Conservation (phyloP, 305 asterid species). For the Salvia sclarea region DNA sequence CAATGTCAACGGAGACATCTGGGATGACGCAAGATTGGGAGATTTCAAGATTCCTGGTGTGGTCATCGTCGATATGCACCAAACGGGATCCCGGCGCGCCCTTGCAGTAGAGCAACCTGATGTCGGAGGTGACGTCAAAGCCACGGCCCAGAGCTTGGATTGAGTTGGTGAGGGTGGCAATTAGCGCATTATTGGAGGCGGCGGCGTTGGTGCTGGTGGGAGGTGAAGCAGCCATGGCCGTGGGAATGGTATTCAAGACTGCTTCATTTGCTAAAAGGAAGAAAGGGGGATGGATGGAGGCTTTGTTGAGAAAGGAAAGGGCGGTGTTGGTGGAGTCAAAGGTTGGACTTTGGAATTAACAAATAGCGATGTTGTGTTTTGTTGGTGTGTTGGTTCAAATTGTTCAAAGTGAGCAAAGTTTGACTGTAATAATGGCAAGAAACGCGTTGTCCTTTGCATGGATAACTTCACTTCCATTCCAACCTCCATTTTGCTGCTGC, state of each 20-base stretch:
- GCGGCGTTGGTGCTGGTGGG: too few relatives aligned
- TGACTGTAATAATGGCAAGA: slow-evolving; percentile 55
- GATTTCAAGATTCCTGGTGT: slow-evolving; percentile 56
- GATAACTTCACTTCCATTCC: slow-evolving; percentile 29
- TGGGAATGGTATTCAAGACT: slow-evolving; percentile 39
- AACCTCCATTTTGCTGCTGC: neutral
- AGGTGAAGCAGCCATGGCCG: slow-evolving; percentile 51
- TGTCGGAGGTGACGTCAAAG: slow-evolving; percentile 96
- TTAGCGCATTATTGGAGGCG: slow-evolving; percentile 55
- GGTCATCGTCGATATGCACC: slow-evolving; percentile 64
- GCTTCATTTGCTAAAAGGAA: slow-evolving; percentile 28
- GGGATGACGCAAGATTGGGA: slow-evolving; percentile 63
- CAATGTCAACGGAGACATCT: slow-evolving; percentile 81
- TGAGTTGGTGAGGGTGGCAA: slow-evolving; percentile 79
- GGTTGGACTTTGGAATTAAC: slow-evolving; percentile 73
- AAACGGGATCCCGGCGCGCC: slow-evolving; percentile 91
- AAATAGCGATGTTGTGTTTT: slow-evolving; percentile 29
- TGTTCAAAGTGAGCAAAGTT: slow-evolving; percentile 36
- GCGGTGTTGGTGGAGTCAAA: slow-evolving; percentile 72
- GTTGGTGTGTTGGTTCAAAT: too few relatives aligned
- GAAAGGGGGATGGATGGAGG: slow-evolving; percentile 39
- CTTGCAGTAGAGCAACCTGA: slow-evolving; percentile 88
- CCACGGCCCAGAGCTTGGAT: slow-evolving; percentile 98
- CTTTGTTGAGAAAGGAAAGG: slow-evolving; percentile 28
- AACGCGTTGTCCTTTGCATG: slow-evolving; percentile 53